A percentile compares a stretch with the other conserved stretches of the same genome.
Evolutionary conservation across 148 eudicot species (phyloP).

Genomic region (Chenopodium berlandieri): DNA sequence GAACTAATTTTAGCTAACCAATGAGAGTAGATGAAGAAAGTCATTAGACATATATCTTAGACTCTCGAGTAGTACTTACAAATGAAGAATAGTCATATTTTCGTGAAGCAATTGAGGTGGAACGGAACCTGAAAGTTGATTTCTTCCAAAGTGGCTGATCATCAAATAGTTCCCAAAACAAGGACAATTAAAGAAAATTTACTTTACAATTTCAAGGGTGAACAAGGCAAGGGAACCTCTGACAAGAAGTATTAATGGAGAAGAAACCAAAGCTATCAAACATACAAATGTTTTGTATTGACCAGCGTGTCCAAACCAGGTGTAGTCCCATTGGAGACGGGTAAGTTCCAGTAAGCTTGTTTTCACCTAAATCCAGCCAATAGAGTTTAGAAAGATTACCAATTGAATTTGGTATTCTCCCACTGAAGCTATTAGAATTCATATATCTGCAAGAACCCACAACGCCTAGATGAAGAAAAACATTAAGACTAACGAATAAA

Average conservation of each 20-base stretch:
- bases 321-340: constrained; percentile 51
- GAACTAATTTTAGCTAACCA: too few species aligned
- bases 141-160: constrained; percentile 75
- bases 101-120: constrained; percentile 57
- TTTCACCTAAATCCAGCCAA: constrained; percentile 63
- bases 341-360: constrained; percentile 58
- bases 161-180: constrained; percentile 7
- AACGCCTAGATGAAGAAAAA: background rate
- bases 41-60: background rate
- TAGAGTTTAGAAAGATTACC: constrained; percentile 50
- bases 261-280: background rate
- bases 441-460: constrained; percentile 43
- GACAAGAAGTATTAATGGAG: background rate
- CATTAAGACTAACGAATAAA: too few species aligned
- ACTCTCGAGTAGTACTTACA: constrained; percentile 53
- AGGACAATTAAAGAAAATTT: too few species aligned
- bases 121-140: constrained; percentile 68
- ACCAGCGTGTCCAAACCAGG: constrained; percentile 63
- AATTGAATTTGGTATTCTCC: constrained; percentile 49
- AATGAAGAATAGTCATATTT: constrained; percentile 58
- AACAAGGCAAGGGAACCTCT: too few species aligned
- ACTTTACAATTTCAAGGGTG: too few species aligned
- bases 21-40: too few species aligned
- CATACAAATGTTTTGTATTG: constrained; percentile 67
- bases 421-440: constrained; percentile 61